Conservation (phyloP, 2,329 filamentous ascomycete genomes). For the Colletotrichum destructivum region DNA sequence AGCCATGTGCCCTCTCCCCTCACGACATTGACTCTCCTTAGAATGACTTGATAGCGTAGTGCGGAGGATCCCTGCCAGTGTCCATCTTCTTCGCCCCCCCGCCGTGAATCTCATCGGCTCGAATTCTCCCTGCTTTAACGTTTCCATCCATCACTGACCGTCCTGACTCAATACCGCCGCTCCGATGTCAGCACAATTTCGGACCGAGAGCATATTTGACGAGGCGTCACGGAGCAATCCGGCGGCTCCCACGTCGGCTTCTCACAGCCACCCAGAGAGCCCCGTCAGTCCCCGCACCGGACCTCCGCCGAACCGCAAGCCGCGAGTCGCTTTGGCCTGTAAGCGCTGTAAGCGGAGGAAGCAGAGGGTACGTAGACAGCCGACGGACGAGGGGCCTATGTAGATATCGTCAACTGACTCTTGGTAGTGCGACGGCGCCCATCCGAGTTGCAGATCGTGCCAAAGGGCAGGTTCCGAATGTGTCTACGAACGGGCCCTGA, state of each 20-base stretch:
- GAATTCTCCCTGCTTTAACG: slow-evolving; percentile 20
- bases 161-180: background rate
- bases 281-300: slow-evolving; percentile 35
- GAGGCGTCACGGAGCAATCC: background rate
- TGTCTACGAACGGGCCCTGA: slow-evolving; percentile 46
- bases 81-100: background rate
- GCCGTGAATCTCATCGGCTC: slow-evolving; percentile 26
- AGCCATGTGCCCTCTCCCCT: background rate
- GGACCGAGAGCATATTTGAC: slow-evolving; percentile 22
- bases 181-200: background rate
- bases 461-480: slow-evolving; percentile 44
- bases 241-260: slow-evolving; percentile 2
- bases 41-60: background rate
- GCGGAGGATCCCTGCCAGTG: background rate
- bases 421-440: slow-evolving; percentile 46
- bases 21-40: too few species aligned
- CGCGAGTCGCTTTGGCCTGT: slow-evolving; percentile 47
- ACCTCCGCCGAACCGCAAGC: slow-evolving; percentile 40
- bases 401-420: background rate
- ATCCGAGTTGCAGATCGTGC: slow-evolving; percentile 47
- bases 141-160: background rate
- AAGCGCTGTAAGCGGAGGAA: slow-evolving; percentile 48
- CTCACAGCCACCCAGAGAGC: slow-evolving; percentile 16
- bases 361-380: slow-evolving; percentile 43
- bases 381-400: too few species aligned